Conservation (phyloP, 2,329 filamentous ascomycete genomes). For the Raffaelea ambrosiae region DNA sequence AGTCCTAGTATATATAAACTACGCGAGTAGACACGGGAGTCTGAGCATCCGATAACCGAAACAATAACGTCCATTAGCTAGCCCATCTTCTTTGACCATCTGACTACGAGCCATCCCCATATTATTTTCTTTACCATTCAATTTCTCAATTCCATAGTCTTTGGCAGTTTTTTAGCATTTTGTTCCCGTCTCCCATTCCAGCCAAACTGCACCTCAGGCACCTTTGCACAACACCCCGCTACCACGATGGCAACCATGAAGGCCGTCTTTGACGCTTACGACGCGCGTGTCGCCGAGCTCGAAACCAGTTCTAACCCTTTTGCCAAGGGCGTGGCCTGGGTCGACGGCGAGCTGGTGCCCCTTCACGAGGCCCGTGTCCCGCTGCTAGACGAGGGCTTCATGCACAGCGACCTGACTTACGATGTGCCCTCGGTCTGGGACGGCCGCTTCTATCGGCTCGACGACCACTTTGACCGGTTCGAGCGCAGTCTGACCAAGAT, state of each 20-base stretch:
- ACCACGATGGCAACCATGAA: conserved; percentile 10
- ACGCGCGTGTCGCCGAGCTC: conserved; percentile 14
- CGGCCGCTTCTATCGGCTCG: conserved; percentile 41
- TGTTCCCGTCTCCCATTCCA: too few relatives aligned
- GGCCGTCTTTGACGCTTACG: conserved; percentile 8
- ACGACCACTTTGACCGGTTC: conserved; percentile 37
- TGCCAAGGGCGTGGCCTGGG: conserved; percentile 35
- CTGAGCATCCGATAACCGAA: too few relatives aligned
- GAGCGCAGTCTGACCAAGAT: conserved; percentile 36
- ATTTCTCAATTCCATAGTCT: too few relatives aligned
- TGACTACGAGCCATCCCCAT: too few relatives aligned
- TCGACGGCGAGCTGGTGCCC: conserved; percentile 33
- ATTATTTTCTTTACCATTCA: too few relatives aligned
- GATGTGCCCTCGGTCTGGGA: conserved; percentile 44
- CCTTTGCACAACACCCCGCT: too few relatives aligned
- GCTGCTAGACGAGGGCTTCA: conserved; percentile 40
- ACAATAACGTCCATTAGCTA: too few relatives aligned
- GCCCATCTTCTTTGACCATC: too few relatives aligned
- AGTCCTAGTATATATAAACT: too few relatives aligned
- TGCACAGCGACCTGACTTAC: conserved; percentile 43
- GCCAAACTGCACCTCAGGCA: too few relatives aligned
- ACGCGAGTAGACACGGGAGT: too few relatives aligned
- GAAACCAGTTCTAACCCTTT: conserved; percentile 27
- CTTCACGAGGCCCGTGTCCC: conserved; percentile 38
- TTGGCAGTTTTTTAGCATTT: too few relatives aligned